These are phyloP conservation scores for Zychaea mexicana DNA, from an alignment of 371 early-diverging fungal genomes.

Conservation along the genomic window DNA sequence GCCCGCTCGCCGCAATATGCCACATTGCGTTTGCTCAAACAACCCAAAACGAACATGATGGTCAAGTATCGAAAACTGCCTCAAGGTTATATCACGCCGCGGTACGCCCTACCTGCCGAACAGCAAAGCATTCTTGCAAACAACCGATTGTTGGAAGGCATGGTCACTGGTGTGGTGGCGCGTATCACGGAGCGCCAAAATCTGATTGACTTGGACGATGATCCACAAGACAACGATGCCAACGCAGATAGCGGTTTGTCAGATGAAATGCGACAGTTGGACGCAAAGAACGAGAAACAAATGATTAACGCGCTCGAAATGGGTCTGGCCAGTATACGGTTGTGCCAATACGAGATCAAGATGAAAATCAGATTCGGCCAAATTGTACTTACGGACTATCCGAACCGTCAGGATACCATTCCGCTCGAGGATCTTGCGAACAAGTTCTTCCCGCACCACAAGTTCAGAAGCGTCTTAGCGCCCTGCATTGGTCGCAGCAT, in stretches of 20 bases:
- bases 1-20: slow-evolving; percentile 17
- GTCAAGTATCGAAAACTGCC: slow-evolving; percentile 25
- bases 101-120: slow-evolving; percentile 6
- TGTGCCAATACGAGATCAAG: slow-evolving; percentile 41
- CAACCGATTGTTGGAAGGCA: slow-evolving; percentile 26
- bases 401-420: neutral
- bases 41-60: slow-evolving; percentile 23
- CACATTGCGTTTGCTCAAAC: slow-evolving; percentile 24
- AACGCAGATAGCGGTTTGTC: slow-evolving; percentile 14
- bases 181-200: slow-evolving; percentile 1
- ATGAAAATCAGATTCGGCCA: slow-evolving; percentile 50
- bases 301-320: slow-evolving; percentile 20
- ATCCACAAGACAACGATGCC: neutral
- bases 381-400: slow-evolving; percentile 19
- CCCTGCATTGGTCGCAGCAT: slow-evolving; percentile 22
- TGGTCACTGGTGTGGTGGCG: slow-evolving; percentile 20
- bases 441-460: slow-evolving; percentile 17
- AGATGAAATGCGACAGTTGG: slow-evolving; percentile 7
- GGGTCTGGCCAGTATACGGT: slow-evolving; percentile 42
- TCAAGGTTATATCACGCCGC: slow-evolving; percentile 18
- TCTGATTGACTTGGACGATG: slow-evolving; percentile 29
- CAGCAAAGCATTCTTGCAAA: slow-evolving; percentile 18
- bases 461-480: slow-evolving; percentile 19
- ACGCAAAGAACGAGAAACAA: slow-evolving; percentile 22
- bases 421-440: slow-evolving; percentile 10